Evolutionary conservation across 176 grass and related monocot genomes (phyloP).

Genomic region (Alloteropsis semialata): DNA sequence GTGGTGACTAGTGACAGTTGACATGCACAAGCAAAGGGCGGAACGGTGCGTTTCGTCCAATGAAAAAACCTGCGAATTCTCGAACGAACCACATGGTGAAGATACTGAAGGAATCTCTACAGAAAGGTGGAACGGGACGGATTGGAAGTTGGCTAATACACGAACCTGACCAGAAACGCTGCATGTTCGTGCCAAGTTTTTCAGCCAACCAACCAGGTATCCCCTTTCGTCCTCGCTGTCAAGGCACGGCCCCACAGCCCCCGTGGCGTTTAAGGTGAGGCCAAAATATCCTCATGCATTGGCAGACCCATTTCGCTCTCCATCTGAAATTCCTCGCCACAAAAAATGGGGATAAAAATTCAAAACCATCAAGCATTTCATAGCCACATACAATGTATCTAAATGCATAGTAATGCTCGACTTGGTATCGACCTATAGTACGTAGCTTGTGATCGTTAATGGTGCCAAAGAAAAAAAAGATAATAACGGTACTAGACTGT

Average conservation of each 20-base stretch:
- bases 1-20: too few species aligned
- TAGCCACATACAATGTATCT: background rate
- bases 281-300: background rate
- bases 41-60: too few species aligned
- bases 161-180: slow-evolving; percentile 1
- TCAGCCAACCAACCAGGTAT: slow-evolving; percentile 20
- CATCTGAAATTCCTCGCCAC: background rate
- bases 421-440: too few species aligned
- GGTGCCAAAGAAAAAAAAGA: background rate
- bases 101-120: background rate
- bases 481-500: background rate
- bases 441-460: background rate
- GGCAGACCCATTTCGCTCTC: background rate
- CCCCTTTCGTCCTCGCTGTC: background rate
- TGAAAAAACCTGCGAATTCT: too few species aligned
- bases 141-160: background rate
- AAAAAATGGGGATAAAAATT: background rate
- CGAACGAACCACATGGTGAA: background rate
- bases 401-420: background rate
- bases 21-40: too few species aligned
- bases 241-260: too few species aligned
- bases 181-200: background rate
- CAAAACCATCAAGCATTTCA: background rate
- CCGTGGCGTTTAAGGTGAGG: background rate
- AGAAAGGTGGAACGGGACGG: background rate